Evolutionary conservation across 2,329 filamentous ascomycete genomes (phyloP).

Genomic region (Penicillium expansum): DNA sequence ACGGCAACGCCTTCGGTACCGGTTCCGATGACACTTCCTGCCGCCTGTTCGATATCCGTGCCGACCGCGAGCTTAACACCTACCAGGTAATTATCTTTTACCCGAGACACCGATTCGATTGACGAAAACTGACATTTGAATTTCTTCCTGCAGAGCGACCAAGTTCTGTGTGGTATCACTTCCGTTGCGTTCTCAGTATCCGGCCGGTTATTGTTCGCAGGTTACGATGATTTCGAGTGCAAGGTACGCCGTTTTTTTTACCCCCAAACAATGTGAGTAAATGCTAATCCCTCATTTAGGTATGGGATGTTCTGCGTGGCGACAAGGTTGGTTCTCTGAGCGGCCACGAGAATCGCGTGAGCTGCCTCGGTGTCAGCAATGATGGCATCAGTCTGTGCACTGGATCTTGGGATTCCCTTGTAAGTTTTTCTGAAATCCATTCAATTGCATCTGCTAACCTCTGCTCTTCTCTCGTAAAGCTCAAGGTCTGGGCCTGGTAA

Average conservation of each 20-base stretch:
- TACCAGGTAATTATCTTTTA: conserved; percentile 56
- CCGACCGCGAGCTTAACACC: conserved; percentile 73
- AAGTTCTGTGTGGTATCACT: conserved; percentile 95
- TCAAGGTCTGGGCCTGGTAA: conserved; percentile 86
- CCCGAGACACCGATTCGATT: conserved; percentile 6
- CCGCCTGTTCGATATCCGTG: conserved; percentile 94
- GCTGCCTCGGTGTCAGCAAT: conserved; percentile 97
- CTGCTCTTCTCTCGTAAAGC: conserved; percentile 47
- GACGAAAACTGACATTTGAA: not conserved
- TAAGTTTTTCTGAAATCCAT: conserved; percentile 53
- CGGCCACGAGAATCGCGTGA: conserved; percentile 97
- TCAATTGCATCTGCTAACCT: conserved; percentile 9
- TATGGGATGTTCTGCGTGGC: conserved; percentile 95
- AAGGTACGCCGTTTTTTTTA: conserved; percentile 65
- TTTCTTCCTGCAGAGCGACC: conserved; percentile 69
- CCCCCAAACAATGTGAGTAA: not conserved
- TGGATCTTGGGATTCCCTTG: conserved; percentile 98
- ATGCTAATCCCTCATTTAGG: conserved; percentile 55
- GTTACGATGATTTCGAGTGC: conserved; percentile 99
- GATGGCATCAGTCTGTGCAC: conserved; percentile 99
- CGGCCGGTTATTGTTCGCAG: conserved; percentile 88
- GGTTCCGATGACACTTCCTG: conserved; percentile 97
- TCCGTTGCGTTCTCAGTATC: conserved; percentile 98
- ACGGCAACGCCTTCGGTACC: conserved; percentile 96
- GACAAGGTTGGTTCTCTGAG: conserved; percentile 96